Evolutionary conservation across 495 filamentous ascomycete species (phyloP), one percentile per base, ranked within the genome.

Genomic region (Lophium mytilinum): DNA sequence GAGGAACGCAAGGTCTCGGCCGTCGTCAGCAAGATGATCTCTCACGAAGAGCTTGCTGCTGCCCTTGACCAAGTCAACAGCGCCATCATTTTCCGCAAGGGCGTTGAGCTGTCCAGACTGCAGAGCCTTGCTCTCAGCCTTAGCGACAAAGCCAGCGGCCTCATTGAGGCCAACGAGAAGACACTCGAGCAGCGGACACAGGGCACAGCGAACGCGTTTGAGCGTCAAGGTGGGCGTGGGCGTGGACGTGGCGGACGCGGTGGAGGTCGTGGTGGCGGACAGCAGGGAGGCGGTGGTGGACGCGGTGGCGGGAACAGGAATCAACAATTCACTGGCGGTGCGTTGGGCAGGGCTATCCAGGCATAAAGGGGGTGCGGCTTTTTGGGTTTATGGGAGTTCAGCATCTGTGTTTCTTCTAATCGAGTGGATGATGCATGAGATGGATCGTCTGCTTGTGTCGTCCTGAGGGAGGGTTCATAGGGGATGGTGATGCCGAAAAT

Each of bases 11-110:
- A 95, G 78, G 92, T 95, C 35, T 76, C 85, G 10, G 89, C 93
- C n/a, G 82, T 99, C 56, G 84, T 99, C 68, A 92, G 88, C 80
- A 95, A 94, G 76, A 99, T 99, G 93, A 97, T 97, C 72, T 95
- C 90, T 57, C 93, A 99, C 75, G 93, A 99, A 70, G 93, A 99
- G 66, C 83, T 99, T 40, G 88, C 87, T 30, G 93, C 93, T 52
- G 94, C 93, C 35, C 81, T 99, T 39, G 93, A 99, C 78, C 93
- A 97, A 73, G 94, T 99, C 74, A 96, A 92, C 71, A 83, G 87
- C 57, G 92, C 90, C 37, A 91, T 99, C 72, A 89, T 97, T 74
- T 99, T 99, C 88, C 84, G 94, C 72, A 97, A 97, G 84, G 93
- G 93, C 48, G 93, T 99, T 53, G 94, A 99, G 78, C 80, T 99